Evolutionary conservation across 306 rosid species (phyloP), one percentile per base, ranked within the genome.

Genomic region (Malus fusca): DNA sequence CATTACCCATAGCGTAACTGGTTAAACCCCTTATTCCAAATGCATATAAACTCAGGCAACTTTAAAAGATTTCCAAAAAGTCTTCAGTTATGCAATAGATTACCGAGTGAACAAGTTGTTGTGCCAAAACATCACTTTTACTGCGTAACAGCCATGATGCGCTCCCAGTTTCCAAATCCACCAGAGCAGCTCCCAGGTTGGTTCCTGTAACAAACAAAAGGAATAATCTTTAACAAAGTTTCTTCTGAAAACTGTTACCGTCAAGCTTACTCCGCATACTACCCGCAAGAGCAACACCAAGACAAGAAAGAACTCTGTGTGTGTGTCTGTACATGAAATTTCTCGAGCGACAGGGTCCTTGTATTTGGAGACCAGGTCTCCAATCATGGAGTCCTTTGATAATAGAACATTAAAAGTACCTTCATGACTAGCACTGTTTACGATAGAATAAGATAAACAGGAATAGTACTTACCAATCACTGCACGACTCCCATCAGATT

Each of bases 61-160:
- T 55, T 4, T 18, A 22, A 77, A 70, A 3, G 19, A 35, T 19
- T 23, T 2, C 21, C 23, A 6, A 8, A 18, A 60, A 43, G 15
- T 60, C 35, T 44, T 30, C 60, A 69, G 26, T 42, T 19, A 69
- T 23, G 44, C n/a, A 19, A 78, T 14, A 22, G 44, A 58, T 88
- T 88, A 91, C 97, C 46, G 96, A 91, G 22, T 84, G 87, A 79
- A 94, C 76, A 80, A 88, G 46, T 77, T 94, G 98, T 76, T 82
- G 93, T 26, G 98, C 93, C 61, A 94, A 90, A 82, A 94, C 88
- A 84, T 94, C 98, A 80, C 98, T 94, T 88, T 84, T 86, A 76
- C 95, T 75, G 46, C 58, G 89, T 69, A 90, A 88, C 76, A 91
- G 81, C 96, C 96, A 91, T 73, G 94, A 86, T 26, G 77, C 31